Conservation (phyloP, 306 rosid species). For the Quercus agrifolia region DNA sequence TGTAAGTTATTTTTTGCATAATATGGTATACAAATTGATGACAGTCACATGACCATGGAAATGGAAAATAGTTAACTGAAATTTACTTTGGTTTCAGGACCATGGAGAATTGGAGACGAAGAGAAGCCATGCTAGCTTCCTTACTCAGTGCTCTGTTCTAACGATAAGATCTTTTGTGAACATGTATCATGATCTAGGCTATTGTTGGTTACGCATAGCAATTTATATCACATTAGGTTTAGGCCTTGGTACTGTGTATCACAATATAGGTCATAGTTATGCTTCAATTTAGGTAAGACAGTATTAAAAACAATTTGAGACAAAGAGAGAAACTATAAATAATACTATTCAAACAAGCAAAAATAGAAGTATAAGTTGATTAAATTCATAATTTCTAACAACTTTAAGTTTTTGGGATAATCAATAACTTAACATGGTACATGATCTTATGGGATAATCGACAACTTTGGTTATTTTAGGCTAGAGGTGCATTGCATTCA, state of each 20-base stretch:
- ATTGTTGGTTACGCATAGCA: conserved; percentile 59
- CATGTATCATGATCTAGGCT: conserved; percentile 54
- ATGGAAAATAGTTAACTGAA: background rate
- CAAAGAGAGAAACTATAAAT: too few relatives aligned
- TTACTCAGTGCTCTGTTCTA: conserved; percentile 52
- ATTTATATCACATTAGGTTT: conserved; percentile 33
- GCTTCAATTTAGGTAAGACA: conserved; percentile 29
- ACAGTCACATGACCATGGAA: background rate
- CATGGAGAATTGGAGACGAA: conserved; percentile 24
- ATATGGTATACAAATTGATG: too few relatives aligned
- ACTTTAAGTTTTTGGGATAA: background rate
- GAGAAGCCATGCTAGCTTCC: conserved; percentile 48
- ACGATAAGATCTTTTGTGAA: conserved; percentile 61
- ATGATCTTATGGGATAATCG: too few relatives aligned
- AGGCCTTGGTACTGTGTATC: conserved; percentile 52
- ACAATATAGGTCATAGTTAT: conserved; percentile 22
- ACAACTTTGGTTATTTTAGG: conserved; percentile 34
- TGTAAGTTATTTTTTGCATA: too few relatives aligned
- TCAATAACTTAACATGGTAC: background rate
- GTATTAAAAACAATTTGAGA: too few relatives aligned
- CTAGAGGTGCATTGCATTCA: conserved; percentile 51
- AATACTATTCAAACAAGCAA: too few relatives aligned
- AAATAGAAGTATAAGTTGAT: background rate
- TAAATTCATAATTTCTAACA: too few relatives aligned
- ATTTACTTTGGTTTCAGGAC: conserved; percentile 24